phyloP scores from a whole-genome alignment of 2,329 filamentous ascomycete genomes.

The Aspergillus hortae region DNA sequence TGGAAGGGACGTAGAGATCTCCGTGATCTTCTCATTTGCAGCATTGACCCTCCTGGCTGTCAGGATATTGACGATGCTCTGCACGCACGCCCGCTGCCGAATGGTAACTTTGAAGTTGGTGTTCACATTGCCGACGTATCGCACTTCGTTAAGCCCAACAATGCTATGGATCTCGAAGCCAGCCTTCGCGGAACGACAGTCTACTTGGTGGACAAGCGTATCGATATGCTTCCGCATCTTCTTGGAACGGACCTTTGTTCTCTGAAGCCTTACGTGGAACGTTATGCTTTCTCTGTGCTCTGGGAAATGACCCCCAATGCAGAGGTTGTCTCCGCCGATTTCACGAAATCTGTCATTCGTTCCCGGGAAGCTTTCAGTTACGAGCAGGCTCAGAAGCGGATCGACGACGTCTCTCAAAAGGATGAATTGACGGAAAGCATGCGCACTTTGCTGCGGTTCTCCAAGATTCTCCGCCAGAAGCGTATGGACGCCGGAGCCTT shows the following conservation, averaged over 20 bases:
- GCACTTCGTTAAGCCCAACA: constrained; percentile 95
- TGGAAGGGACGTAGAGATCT: constrained; percentile 86
- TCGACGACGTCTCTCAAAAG: constrained; percentile 82
- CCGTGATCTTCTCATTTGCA: constrained; percentile 83
- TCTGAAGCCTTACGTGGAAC: constrained; percentile 95
- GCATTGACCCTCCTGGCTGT: constrained; percentile 92
- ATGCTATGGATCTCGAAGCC: constrained; percentile 94
- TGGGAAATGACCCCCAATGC: constrained; percentile 88
- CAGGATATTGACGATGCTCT: constrained; percentile 98
- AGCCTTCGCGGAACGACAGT: constrained; percentile 93
- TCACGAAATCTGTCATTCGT: constrained; percentile 97
- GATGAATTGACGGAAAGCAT: constrained; percentile 90
- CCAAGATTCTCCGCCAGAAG: constrained; percentile 89
- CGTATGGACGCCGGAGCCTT: constrained; percentile 93
- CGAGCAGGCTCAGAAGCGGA: constrained; percentile 88
- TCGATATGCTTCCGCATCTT: constrained; percentile 97
- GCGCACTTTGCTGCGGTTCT: constrained; percentile 79
- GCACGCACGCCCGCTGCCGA: constrained; percentile 77
- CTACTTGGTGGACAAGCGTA: constrained; percentile 97
- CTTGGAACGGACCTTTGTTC: constrained; percentile 96
- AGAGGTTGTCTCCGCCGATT: constrained; percentile 78
- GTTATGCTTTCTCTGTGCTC: constrained; percentile 77
- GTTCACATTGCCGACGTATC: constrained; percentile 99
- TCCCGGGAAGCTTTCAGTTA: constrained; percentile 97
- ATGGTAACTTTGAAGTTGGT: constrained; percentile 92